Evolutionary conservation across 306 rosid genomes (phyloP).

Genomic region (Urtica urens): DNA sequence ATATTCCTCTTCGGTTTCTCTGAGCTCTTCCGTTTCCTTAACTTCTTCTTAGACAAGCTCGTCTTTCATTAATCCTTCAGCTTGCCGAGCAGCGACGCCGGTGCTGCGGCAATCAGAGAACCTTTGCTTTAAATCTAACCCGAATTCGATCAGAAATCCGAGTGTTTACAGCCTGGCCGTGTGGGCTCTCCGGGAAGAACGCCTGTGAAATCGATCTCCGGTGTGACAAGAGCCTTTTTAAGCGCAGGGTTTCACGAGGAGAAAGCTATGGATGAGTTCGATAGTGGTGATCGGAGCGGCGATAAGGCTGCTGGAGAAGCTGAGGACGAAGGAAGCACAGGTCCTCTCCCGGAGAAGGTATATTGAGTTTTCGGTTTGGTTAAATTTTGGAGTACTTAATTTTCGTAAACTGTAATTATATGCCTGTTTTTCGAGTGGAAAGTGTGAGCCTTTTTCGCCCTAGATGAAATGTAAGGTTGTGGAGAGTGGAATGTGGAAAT

Average conservation of each 20-base stretch:
- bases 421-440: no score
- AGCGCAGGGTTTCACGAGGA: slow-evolving; percentile 18
- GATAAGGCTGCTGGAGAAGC: slow-evolving; percentile 54
- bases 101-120: slow-evolving; percentile 23
- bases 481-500: no score
- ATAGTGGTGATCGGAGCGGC: slow-evolving; percentile 65
- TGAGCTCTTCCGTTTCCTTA: background rate
- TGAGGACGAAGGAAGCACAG: slow-evolving; percentile 52
- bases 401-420: no score
- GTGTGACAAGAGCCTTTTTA: slow-evolving; percentile 12
- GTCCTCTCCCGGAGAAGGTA: slow-evolving; percentile 93
- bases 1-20: slow-evolving; percentile 9
- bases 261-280: slow-evolving; percentile 59
- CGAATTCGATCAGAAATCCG: slow-evolving; percentile 17
- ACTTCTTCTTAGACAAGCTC: slow-evolving; percentile 27
- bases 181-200: slow-evolving; percentile 19
- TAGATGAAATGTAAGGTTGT: no score
- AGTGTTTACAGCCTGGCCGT: slow-evolving; percentile 12
- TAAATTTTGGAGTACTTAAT: no score
- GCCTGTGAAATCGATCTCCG: slow-evolving; percentile 19
- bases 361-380: no score
- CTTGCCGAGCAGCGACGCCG: slow-evolving; percentile 50
- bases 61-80: slow-evolving; percentile 3
- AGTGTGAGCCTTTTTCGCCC: no score
- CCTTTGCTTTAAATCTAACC: slow-evolving; percentile 8